Base-by-base conservation (phyloP, 129 eudicot species). In the Ambrosia trifida region DNA sequence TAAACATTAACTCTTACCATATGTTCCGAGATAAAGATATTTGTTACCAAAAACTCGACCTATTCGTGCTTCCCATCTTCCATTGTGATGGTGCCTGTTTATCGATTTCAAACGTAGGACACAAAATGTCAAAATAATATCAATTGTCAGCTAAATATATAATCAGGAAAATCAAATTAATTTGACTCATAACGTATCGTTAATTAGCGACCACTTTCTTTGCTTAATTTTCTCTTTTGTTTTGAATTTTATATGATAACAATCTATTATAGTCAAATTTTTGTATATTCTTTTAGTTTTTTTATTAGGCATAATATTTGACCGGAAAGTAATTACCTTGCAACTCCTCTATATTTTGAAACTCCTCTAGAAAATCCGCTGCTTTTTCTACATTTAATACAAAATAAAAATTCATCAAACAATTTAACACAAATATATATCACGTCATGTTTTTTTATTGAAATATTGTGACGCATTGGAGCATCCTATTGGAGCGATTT, bases 321-420 rank as follows among this genome's bases (percentile, higher is more conserved):
- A 56, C 24, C 3, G 40, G 5, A 62, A 40, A 24, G 17, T 76
- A 30, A n/a, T 31, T 76, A 86, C 96, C 96, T 89, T 61, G 96
- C 96, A 72, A 89, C 96, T 40, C 96, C 96, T 78, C 96, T 85
- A 61, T 85, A 90, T 69, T 90, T 87, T 38, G 96, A 89, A 20
- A 87, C 96, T 64, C 96, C 96, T 43, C 96, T 76, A 12, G 96
- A 89, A 77, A 89, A 89, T 9, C 96, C 96, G 38, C 86, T 89
- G 84, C 95, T 88, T 76, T 88, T 88, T 65, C 95, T 88, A 76
- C 59, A 82, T 64, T 62, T 28, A 17, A 40, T 16, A 16, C 50
- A 51, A n/a, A 51, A 16, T 11, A 49, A 24, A 45, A 61, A 13
- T 40, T 58, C 17, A 30, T 66, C 60, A 76, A 0, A 14, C n/a